A percentile compares a stretch with the other conserved stretches of the same genome.
These are phyloP conservation scores for Phytophthora cactorum DNA, from an alignment of 352 stramenopile species.

Conservation along the genomic window DNA sequence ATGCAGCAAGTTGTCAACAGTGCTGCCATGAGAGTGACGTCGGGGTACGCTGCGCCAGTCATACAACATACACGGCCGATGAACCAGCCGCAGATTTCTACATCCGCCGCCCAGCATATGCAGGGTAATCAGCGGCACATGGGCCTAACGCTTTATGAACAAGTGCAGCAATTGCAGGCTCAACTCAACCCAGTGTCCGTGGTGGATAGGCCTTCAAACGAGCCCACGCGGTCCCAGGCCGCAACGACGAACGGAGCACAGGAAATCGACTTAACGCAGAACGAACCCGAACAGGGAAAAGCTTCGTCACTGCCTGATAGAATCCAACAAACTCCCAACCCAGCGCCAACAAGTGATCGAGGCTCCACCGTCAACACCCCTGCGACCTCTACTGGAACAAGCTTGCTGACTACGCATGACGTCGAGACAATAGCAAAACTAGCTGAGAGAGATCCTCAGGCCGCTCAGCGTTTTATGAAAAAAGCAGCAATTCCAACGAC, in stretches of 20 bases:
- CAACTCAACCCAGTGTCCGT: conserved; percentile 4
- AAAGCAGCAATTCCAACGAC: neutral
- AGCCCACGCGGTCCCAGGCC: conserved; percentile 3
- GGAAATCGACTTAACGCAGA: conserved; percentile 5
- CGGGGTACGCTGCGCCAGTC: neutral
- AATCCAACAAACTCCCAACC: conserved; percentile 4
- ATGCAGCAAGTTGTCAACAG: conserved; percentile 14
- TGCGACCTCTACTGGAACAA: neutral
- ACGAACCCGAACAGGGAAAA: conserved; percentile 1
- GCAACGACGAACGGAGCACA: neutral
- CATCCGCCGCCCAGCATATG: conserved; percentile 3
- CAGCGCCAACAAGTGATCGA: conserved; percentile 5
- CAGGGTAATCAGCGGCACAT: conserved; percentile 5
- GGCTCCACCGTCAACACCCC: conserved; percentile 5
- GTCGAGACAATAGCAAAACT: conserved; percentile 34
- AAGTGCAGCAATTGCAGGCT: conserved; percentile 20
- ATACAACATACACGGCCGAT: conserved; percentile 12
- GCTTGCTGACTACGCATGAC: conserved; percentile 5
- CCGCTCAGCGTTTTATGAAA: conserved; percentile 6
- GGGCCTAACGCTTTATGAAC: conserved; percentile 2
- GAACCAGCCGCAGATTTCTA: conserved; percentile 1
- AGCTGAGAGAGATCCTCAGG: conserved; percentile 15
- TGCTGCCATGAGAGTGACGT: conserved; percentile 13
- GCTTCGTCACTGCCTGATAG: conserved; percentile 2
- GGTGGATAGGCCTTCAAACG: neutral